Evolutionary conservation across 2,329 filamentous ascomycete genomes (phyloP).

Genomic region (Cryphonectria carpinicola): DNA sequence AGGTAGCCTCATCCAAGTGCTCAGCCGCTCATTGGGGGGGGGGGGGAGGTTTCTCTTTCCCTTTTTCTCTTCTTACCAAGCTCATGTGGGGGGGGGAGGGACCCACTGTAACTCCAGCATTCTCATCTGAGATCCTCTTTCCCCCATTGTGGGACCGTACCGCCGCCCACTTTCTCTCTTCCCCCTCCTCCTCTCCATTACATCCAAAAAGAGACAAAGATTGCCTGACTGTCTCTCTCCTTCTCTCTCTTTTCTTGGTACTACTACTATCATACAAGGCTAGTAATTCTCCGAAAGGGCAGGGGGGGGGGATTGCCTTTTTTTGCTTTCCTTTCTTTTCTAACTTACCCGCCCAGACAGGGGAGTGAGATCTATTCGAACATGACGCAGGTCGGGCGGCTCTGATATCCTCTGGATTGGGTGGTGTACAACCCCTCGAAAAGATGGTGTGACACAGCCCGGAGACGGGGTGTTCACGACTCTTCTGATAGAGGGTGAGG

Average conservation of each 20-base stretch:
- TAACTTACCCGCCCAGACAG: slow-evolving; percentile 9
- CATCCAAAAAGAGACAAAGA: no score
- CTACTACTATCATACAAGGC: background rate
- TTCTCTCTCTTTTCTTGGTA: background rate
- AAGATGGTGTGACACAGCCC: slow-evolving; percentile 14
- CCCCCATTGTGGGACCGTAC: background rate
- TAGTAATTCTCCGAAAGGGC: background rate
- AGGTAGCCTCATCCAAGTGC: background rate
- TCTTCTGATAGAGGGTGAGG: no score
- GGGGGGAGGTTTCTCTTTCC: background rate
- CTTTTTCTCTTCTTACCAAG: background rate
- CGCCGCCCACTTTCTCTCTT: background rate
- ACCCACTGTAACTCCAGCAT: background rate
- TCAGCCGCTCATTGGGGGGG: slow-evolving; percentile 1
- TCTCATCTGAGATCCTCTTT: slow-evolving; percentile 1
- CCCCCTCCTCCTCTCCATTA: background rate
- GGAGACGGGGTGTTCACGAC: background rate
- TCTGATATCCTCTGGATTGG: slow-evolving; percentile 18
- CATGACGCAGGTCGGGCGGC: slow-evolving; percentile 13
- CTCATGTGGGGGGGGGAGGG: background rate
- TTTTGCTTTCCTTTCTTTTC: no score
- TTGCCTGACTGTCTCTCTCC: no score
- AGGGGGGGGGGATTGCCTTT: no score
- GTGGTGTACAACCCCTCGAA: slow-evolving; percentile 5
- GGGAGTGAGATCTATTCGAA: background rate